Base-by-base conservation (phyloP, 2,329 filamentous ascomycete genomes). In the Aspergillus neoniger region DNA sequence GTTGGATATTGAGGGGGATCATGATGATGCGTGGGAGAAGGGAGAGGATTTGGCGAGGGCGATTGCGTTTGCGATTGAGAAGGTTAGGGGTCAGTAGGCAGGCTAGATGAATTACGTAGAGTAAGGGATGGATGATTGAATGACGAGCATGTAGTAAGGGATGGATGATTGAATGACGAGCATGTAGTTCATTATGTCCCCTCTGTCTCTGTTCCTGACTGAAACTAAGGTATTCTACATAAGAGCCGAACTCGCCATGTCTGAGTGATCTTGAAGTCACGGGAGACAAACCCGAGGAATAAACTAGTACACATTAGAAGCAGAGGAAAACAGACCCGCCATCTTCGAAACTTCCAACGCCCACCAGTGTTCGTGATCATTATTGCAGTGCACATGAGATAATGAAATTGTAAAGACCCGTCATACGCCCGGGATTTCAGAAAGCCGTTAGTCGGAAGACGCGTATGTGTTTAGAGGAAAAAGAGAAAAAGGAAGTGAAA, bases 11-110 rank as follows among this genome's bases (percentile, higher is more conserved):
- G 63, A 68, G 28, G 78, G 76, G 10, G 60, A 65, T 19, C 79
- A 81, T 70, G 73, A 80, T 63, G 76, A 79, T 17, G 70, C 77
- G 8, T 81, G 79, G 78, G 64, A 67, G 23, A 69, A 74, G 38
- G 78, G 78, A 3, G 69, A 72, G 17, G 76, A 77, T 60, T 64
- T 81, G 64, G 78, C 76, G 12, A 70, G 66, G 39, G 74, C 74
- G 3, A 72, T 81, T 52, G 58, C 67, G 5, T 69, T 63, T 47
- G 68, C 75, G 4, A 65, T 78, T 52, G 61, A 67, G 17, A 68
- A 71, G 63, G 25, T 78, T 10, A 56, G 64, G 56, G 59, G 63
- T n/a, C 17, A 15, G 30, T 15, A 57, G 39, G 30, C 4, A 43
- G 39, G 2, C 10, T 17, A 3, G n/a, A 41, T 39, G 3, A 4